Evolutionary conservation across 176 grass and related monocot genomes (phyloP), one percentile per base, ranked within the genome.

Genomic region (Leersia perrieri): DNA sequence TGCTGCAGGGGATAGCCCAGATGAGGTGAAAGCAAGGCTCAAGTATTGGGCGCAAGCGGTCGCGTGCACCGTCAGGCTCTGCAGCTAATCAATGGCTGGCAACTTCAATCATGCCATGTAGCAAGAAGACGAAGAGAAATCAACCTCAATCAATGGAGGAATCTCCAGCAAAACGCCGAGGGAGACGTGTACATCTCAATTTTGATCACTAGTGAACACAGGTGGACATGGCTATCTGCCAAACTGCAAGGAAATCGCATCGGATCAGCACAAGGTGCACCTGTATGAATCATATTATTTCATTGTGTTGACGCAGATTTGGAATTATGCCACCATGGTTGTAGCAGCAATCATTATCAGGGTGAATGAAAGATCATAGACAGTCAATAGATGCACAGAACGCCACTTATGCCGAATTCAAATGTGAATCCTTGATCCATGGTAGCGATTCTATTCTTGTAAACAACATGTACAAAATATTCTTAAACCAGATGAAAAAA

Each of bases 11-110:
- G 85, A 87, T 39, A 87, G 72, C 66, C 85, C 85, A 1, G 78
- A 87, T 3, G 85, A 87, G 85, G 85, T 87, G 72, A 87, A 87
- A 31, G 85, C 78, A 51, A 76, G 85, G 85, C 85, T 87, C 78
- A 87, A 87, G 53, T 87, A 87, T 64, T 87, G 85, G 85, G 85
- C 85, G 30, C 85, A 87, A 64, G 85, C 85, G n/a, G 85, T 87
- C 63, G 85, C 85, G 6, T 87, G 78, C 72, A 87, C 85, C 53
- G 78, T 87, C 10, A 87, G 22, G 78, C 72, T 87, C 1, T 87
- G 85, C 85, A 82, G 63, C 64, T 87, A 47, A 71, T 53, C 40
- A 23, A 64, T 38, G 35, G 35, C 35, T n/a, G 35, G 39, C 18
- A 22, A 14, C 32, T 15, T 42, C 28, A 14, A 42, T 9, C 70